These are phyloP conservation scores for Ploettnerulaceae sp. DNA, from an alignment of 2,329 filamentous ascomycete species.

Conservation along the genomic window DNA sequence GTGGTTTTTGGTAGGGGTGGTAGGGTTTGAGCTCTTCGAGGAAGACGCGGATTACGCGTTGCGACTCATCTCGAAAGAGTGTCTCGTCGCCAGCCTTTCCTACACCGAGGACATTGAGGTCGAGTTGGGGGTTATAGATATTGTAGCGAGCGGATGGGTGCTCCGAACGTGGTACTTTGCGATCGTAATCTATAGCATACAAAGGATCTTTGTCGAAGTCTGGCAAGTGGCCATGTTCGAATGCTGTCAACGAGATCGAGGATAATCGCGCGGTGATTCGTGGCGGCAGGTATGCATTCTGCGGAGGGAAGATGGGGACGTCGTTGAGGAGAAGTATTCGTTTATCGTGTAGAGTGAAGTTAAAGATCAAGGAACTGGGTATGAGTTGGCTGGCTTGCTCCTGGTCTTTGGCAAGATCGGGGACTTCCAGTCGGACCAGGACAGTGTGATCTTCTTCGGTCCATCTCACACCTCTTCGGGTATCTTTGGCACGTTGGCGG, in stretches of 20 bases:
- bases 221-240: background rate
- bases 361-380: constrained; percentile 19
- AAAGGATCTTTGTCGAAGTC: background rate
- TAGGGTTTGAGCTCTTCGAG: background rate
- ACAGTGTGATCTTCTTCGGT: constrained; percentile 14
- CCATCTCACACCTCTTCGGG: constrained; percentile 15
- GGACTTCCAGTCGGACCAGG: constrained; percentile 17
- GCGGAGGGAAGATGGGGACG: constrained; percentile 18
- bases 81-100: constrained; percentile 12
- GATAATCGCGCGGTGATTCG: constrained; percentile 18
- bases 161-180: background rate
- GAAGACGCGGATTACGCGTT: background rate
- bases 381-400: constrained; percentile 8
- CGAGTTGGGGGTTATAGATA: constrained; percentile 7
- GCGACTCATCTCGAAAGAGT: constrained; percentile 5
- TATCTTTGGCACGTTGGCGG: background rate
- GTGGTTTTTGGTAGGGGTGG: background rate
- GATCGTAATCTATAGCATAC: constrained; percentile 12
- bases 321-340: constrained; percentile 19
- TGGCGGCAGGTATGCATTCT: constrained; percentile 12
- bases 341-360: constrained; percentile 23
- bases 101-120: constrained; percentile 16
- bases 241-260: constrained; percentile 1
- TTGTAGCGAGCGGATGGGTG: constrained; percentile 2
- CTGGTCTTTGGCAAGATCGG: constrained; percentile 14